A percentile compares a stretch with the other conserved stretches of the same genome.
phyloP scores from a whole-genome alignment of 768 basidiomycete species.

The Candolleomyces eurysporus region DNA sequence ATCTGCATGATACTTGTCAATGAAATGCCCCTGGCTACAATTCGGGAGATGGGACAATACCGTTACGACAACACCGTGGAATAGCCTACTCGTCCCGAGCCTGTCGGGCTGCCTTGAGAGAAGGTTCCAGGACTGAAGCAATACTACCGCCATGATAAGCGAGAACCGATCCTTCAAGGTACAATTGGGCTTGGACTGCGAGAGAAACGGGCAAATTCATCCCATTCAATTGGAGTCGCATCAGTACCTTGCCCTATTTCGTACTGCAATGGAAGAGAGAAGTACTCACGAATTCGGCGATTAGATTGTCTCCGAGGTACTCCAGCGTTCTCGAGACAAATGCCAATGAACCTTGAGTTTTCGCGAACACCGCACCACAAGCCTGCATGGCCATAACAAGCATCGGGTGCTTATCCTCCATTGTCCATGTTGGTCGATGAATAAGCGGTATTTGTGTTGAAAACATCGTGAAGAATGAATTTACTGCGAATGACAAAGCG shows the following conservation, averaged over 20 bases:
- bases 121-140: constrained; percentile 57
- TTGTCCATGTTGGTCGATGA: constrained; percentile 52
- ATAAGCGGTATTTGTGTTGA: constrained; percentile 54
- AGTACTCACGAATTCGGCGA: constrained; percentile 54
- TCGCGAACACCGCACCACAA: constrained; percentile 59
- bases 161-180: constrained; percentile 37
- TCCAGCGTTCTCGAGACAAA: constrained; percentile 48
- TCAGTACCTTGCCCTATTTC: background rate
- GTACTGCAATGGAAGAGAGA: constrained; percentile 1
- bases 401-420: constrained; percentile 46
- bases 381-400: constrained; percentile 58
- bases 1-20: constrained; percentile 30
- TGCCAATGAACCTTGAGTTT: constrained; percentile 42
- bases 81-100: constrained; percentile 48
- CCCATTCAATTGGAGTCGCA: constrained; percentile 1
- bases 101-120: constrained; percentile 51
- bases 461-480: constrained; percentile 55
- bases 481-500: constrained; percentile 29
- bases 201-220: background rate
- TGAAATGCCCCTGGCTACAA: background rate
- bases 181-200: constrained; percentile 36
- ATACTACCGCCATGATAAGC: constrained; percentile 46
- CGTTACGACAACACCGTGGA: constrained; percentile 60
- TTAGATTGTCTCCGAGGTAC: constrained; percentile 44
- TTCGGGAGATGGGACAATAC: constrained; percentile 27